A percentile compares a stretch with the other conserved stretches of the same genome.
These are phyloP conservation scores for Xerocomellus intermedius DNA, from an alignment of 768 basidiomycete genomes.

Conservation along the genomic window DNA sequence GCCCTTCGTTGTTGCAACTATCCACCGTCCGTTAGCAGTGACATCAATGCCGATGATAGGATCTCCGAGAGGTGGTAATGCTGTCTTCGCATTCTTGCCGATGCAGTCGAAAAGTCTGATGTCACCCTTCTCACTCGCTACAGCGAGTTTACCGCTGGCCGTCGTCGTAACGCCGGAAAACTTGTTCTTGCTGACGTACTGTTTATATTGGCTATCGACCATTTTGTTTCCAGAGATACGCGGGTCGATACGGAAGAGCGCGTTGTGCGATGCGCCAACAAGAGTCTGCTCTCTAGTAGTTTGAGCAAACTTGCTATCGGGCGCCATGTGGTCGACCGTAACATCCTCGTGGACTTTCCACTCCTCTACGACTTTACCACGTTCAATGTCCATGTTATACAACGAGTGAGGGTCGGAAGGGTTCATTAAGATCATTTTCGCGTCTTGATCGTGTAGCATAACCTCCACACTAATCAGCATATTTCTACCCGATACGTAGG, in stretches of 20 bases:
- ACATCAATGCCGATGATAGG: conserved; percentile 95
- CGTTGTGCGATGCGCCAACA: conserved; percentile 90
- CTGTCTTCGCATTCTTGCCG: conserved; percentile 99
- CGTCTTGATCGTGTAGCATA: conserved; percentile 96
- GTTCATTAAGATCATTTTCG: conserved; percentile 92
- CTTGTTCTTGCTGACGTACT: conserved; percentile 92
- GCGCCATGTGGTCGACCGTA: conserved; percentile 84
- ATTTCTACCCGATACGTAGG: background rate
- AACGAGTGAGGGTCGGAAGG: conserved; percentile 76
- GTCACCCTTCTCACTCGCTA: conserved; percentile 96
- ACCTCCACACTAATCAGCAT: conserved; percentile 42
- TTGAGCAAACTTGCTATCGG: conserved; percentile 92
- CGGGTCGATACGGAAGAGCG: conserved; percentile 96
- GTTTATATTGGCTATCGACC: conserved; percentile 93
- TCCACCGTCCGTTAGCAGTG: conserved; percentile 89
- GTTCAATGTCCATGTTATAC: conserved; percentile 89
- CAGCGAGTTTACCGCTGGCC: conserved; percentile 79
- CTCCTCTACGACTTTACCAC: conserved; percentile 95
- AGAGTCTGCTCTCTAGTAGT: conserved; percentile 91
- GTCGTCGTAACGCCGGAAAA: conserved; percentile 94
- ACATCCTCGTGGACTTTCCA: conserved; percentile 96
- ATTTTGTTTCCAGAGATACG: conserved; percentile 90
- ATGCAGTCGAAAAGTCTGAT: conserved; percentile 92
- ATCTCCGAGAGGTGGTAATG: conserved; percentile 91
- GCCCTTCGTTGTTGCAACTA: conserved; percentile 93